A percentile compares a stretch with the other conserved stretches of the same genome.
phyloP scores from a whole-genome alignment of 306 rosid species.

The Pterocarpus macrocarpus region DNA sequence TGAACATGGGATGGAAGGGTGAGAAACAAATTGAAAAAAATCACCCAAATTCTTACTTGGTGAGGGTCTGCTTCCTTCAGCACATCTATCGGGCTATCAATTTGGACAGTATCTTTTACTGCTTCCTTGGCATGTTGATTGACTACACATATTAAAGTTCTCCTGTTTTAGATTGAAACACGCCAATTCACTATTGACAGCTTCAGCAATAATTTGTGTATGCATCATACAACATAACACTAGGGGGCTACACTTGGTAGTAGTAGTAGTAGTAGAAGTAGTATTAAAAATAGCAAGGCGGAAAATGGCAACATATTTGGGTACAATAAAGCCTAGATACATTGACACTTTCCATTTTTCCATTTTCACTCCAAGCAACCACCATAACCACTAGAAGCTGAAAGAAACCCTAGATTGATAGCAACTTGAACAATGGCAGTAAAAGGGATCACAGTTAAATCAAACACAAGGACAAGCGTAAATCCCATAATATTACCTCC shows the following conservation, averaged over 20 bases:
- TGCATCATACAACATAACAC: conserved; percentile 3
- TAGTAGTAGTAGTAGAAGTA: background rate
- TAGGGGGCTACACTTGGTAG: background rate
- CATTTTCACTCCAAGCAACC: conserved; percentile 12
- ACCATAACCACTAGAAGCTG: background rate
- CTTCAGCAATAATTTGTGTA: conserved; percentile 43
- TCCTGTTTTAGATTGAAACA: conserved; percentile 84
- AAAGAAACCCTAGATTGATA: background rate
- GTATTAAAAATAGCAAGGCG: background rate
- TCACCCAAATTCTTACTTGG: conserved; percentile 52
- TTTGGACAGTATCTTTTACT: conserved; percentile 62
- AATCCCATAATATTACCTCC: conserved; percentile 42
- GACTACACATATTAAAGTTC: conserved; percentile 82
- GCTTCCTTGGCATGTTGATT: conserved; percentile 80
- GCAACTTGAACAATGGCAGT: background rate
- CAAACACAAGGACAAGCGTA: background rate
- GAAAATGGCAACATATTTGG: conserved; percentile 13
- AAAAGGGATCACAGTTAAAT: conserved; percentile 1
- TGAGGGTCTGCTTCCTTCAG: conserved; percentile 62
- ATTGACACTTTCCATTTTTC: background rate
- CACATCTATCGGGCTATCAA: conserved; percentile 66
- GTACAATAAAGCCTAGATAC: conserved; percentile 13
- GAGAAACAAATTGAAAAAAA: background rate
- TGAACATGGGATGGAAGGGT: too few relatives aligned
- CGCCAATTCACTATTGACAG: conserved; percentile 61